A percentile compares a stretch with the other conserved stretches of the same genome.
phyloP scores from a whole-genome alignment of 768 basidiomycete genomes.

The Boletales sp. region DNA sequence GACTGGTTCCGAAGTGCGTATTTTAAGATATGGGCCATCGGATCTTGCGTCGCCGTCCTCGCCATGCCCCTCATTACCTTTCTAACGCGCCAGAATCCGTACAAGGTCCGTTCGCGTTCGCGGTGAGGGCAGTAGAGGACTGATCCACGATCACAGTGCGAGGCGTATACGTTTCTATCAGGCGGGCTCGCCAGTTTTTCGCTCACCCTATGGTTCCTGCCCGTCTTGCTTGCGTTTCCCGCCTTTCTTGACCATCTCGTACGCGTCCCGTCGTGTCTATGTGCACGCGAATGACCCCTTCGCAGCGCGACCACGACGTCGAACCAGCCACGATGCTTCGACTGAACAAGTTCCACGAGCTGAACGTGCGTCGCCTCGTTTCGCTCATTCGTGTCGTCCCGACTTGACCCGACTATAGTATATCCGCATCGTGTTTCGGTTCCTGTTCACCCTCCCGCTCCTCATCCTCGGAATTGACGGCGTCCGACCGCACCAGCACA shows the following conservation, averaged over 20 bases:
- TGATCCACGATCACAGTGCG: conserved; percentile 43
- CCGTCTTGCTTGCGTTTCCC: conserved; percentile 71
- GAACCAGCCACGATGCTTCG: conserved; percentile 65
- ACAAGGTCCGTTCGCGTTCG: conserved; percentile 43
- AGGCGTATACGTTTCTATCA: conserved; percentile 65
- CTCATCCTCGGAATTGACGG: conserved; percentile 70
- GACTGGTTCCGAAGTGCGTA: conserved; percentile 77
- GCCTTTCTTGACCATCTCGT: conserved; percentile 61
- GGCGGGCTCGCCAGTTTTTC: conserved; percentile 67
- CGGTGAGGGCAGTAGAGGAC: not conserved
- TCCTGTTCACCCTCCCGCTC: conserved; percentile 64
- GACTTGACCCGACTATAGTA: conserved; percentile 37
- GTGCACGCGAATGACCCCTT: not conserved
- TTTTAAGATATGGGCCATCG: conserved; percentile 70
- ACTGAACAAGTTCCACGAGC: conserved; percentile 75
- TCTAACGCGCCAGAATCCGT: conserved; percentile 54
- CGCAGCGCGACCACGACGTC: conserved; percentile 56
- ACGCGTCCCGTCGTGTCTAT: conserved; percentile 16
- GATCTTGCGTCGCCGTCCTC: conserved; percentile 55
- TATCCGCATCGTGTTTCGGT: conserved; percentile 70
- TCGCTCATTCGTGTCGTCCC: not conserved
- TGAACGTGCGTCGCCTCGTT: conserved; percentile 56
- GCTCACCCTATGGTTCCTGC: conserved; percentile 71
- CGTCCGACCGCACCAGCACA: conserved; percentile 51
- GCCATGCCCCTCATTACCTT: conserved; percentile 72